Evolutionary conservation across 2,329 filamentous ascomycete genomes (phyloP), one percentile per base, ranked within the genome.

Genomic region (Plectosphaerella sp.): DNA sequence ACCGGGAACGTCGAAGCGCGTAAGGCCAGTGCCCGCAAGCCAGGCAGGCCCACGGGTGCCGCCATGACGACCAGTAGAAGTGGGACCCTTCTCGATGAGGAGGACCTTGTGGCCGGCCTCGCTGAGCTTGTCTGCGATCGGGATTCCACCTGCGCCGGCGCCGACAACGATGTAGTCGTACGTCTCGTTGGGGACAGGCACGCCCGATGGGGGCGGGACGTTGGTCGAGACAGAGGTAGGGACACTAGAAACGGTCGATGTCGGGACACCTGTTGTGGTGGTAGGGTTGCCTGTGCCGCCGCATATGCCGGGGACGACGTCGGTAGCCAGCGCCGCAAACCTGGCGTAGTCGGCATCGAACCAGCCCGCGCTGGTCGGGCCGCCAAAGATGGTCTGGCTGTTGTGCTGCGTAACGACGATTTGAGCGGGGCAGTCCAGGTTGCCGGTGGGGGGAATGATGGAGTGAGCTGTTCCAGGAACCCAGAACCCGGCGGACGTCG

Each of bases 1-100:
- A 51, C 85, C 84, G 0, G 86, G 86, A 5, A 89, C 80, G 61
- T 89, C 86, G 59, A 89, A 88, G 47, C 86, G 83, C 7, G 86
- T 88, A 35, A 88, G 64, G 37, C 82, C 81, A 16, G 79, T 82
- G 36, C 77, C 79, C 36, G 77, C 68, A 15, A 83, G 75, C 87
- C 87, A 90, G 2, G 68, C 66, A 1, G 84, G 80, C 52, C 76
- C 78, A 69, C 85, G 74, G 35, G 70, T 79, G 9, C 85, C 84
- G 28, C 82, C 79, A 72, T 84, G 88, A 56, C 81, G 74, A n/a
- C 78, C 83, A 3, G 86, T 82, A 10, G 83, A 87, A 47, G 78
- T 72, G 11, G 80, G 79, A 0, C 80, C 80, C 62, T 81, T 79
- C 64, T 84, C 81, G 37, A 84, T 75, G 15, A 89, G 74, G 10